Percentiles rank a stretch among this genome's conserved stretches.
These are phyloP conservation scores for Skeletonema menzelii DNA, from an alignment of 108 stramenopile species.

Conservation along the genomic window DNA sequence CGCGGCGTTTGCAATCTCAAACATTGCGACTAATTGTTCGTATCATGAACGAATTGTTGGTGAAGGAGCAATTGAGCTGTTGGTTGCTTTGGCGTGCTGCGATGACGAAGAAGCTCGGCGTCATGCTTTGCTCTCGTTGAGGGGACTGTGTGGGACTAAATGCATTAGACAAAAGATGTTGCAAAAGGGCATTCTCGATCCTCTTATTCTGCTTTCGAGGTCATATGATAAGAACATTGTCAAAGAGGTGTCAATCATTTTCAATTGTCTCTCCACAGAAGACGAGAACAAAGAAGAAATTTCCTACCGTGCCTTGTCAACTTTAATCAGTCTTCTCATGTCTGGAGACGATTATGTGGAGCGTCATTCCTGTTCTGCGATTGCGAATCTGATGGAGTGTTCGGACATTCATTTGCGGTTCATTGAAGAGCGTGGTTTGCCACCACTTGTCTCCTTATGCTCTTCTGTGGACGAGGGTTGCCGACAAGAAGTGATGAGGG, in stretches of 20 bases:
- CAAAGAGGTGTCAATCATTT: slow-evolving; percentile 69
- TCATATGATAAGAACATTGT: slow-evolving; percentile 66
- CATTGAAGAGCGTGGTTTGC: slow-evolving; percentile 71
- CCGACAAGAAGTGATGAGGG: slow-evolving; percentile 67
- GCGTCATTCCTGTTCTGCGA: slow-evolving; percentile 72
- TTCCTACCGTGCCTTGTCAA: slow-evolving; percentile 74
- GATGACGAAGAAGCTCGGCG: slow-evolving; percentile 80
- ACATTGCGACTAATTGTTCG: slow-evolving; percentile 71
- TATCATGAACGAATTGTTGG: slow-evolving; percentile 69
- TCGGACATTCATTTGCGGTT: slow-evolving; percentile 70
- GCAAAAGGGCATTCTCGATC: slow-evolving; percentile 78
- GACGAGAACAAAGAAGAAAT: slow-evolving; percentile 90
- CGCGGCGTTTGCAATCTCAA: slow-evolving; percentile 78
- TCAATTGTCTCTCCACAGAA: slow-evolving; percentile 76
- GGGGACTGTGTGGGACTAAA: slow-evolving; percentile 72
- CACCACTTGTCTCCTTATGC: slow-evolving; percentile 69
- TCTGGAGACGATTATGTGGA: slow-evolving; percentile 73
- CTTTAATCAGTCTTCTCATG: slow-evolving; percentile 70
- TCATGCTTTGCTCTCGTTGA: slow-evolving; percentile 71
- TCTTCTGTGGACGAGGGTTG: slow-evolving; percentile 52
- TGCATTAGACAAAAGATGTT: slow-evolving; percentile 61
- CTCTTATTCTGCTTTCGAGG: slow-evolving; percentile 77
- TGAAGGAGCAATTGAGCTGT: slow-evolving; percentile 70
- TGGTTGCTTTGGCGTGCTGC: slow-evolving; percentile 78
- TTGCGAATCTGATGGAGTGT: slow-evolving; percentile 81